A percentile compares a stretch with the other conserved stretches of the same genome.
These are phyloP conservation scores for Penicillium sp. DNA, from an alignment of 2,329 filamentous ascomycete species.

Conservation along the genomic window DNA sequence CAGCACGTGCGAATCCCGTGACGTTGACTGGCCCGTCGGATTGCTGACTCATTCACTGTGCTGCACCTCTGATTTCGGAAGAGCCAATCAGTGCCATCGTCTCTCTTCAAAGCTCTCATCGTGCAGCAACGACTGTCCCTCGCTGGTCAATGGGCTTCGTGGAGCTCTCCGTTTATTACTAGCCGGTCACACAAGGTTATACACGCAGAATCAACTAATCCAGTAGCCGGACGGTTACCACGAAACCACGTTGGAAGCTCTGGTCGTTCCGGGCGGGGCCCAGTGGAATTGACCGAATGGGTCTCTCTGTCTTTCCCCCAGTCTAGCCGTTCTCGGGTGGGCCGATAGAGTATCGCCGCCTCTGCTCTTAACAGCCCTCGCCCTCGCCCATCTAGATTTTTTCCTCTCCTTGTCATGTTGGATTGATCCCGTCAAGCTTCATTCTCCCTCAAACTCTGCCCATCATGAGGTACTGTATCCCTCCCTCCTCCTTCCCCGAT, in stretches of 20 bases:
- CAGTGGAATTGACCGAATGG: neutral
- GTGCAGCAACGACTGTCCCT: neutral
- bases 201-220: neutral
- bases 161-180: neutral
- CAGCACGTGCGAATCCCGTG: neutral
- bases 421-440: constrained; percentile 8
- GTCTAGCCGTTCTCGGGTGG: constrained; percentile 23
- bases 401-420: constrained; percentile 12
- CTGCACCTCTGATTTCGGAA: neutral
- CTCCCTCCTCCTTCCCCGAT: neutral
- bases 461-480: constrained; percentile 9
- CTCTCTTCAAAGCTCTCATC: neutral
- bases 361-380: constrained; percentile 1
- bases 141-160: neutral
- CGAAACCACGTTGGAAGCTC: neutral
- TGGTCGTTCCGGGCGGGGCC: neutral
- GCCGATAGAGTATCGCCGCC: constrained; percentile 17
- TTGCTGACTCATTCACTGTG: neutral
- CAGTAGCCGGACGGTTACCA: neutral
- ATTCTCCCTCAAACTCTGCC: neutral
- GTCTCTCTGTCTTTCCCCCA: neutral
- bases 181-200: neutral
- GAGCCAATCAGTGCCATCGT: neutral
- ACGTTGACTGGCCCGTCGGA: neutral
- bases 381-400: constrained; percentile 5